Evolutionary conservation across 2,329 filamentous ascomycete species (phyloP), one percentile per base, ranked within the genome.

Genomic region (Parastagonospora avenae): DNA sequence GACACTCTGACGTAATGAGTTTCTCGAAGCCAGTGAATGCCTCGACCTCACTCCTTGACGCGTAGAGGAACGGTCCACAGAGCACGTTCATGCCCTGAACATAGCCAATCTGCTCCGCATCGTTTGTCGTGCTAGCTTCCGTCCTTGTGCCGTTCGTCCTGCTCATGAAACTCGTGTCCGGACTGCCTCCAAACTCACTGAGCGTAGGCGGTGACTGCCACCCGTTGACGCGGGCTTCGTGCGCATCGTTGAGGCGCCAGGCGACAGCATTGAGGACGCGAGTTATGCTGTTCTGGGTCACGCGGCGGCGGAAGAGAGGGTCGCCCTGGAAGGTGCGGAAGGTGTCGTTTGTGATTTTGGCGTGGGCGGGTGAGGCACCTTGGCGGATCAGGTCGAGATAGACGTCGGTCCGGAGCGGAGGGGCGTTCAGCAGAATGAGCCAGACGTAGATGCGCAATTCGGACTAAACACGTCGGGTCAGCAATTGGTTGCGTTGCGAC

Each of bases 11-110:
- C 1, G 91, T 95, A 57, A 99, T 85, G 57, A 97, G 88, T 37
- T 86, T 87, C 70, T 96, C 87, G 66, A 99, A 97, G 1, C 92
- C 88, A 4, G 91, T 88, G 65, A 96, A 99, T 2, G 94, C 94
- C 76, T 99, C 92, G 6, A 92, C 89, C 76, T 99, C 94, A 72
- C 91, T 96, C 50, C 92, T 87, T 1, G 94, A 92, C 4, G 91
- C 92, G 72, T 99, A 99, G 39, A 99, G 81, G 69, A 99, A 97
- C 0, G 94, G 94, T 1, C 94, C 94, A 8, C 92, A 93, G 12
- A 99, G 84, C 35, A 99, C 94, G 71, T 99, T 99, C 93, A 99
- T 97, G 60, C 94, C 94, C 75, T 99, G 94, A 2, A 99, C 93
- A 66, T 99, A 99, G 35, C 90, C 92, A 29, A 92, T 91, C 9